Evolutionary conservation across 2,329 filamentous ascomycete genomes (phyloP).

Genomic region (Helotiales sp.): DNA sequence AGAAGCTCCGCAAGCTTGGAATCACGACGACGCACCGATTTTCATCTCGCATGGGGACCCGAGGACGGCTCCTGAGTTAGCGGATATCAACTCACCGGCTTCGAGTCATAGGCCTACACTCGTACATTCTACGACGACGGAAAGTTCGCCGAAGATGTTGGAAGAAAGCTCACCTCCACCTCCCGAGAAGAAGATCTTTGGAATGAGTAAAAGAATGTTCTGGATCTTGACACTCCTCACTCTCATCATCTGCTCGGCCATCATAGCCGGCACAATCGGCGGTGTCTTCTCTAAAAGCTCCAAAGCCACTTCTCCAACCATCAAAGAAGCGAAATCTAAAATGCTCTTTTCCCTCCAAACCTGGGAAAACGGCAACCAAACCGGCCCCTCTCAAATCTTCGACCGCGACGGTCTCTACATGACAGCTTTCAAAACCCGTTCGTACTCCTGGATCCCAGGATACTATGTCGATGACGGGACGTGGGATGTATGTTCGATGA

Average conservation of each 20-base stretch:
- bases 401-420: background rate
- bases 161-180: background rate
- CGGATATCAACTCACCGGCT: background rate
- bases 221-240: background rate
- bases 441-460: constrained; percentile 1
- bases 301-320: background rate
- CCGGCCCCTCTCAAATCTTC: background rate
- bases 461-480: background rate
- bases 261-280: background rate
- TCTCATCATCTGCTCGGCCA: background rate
- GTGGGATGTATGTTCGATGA: background rate
- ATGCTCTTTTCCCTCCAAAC: background rate
- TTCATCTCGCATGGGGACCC: background rate
- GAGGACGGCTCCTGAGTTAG: background rate
- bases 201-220: background rate
- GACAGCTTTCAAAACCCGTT: background rate
- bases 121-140: background rate
- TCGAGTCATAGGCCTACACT: background rate
- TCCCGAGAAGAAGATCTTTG: background rate
- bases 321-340: background rate
- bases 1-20: background rate
- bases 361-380: background rate
- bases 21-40: background rate
- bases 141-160: background rate
- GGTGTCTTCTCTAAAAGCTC: background rate